Base-by-base conservation (phyloP, 108 stramenopile species). In the Poteriospumella lacustris region DNA sequence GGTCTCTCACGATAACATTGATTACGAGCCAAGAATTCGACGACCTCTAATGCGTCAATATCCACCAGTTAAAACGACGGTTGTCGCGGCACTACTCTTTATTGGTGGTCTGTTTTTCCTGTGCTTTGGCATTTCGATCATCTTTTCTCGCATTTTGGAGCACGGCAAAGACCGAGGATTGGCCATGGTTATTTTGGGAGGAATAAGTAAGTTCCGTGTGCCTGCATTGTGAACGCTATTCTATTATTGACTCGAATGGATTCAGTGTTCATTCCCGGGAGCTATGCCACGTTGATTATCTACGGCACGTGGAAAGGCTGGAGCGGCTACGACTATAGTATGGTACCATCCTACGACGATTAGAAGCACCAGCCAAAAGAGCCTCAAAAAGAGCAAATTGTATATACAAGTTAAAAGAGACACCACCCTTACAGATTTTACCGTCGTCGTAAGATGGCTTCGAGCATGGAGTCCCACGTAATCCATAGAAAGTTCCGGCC, bases 241-340 rank as follows among this genome's bases (percentile, higher is more conserved):
- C 60, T 64, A 5, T 64, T n/a, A n/a, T n/a, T n/a, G n/a, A n/a
- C n/a, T n/a, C n/a, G n/a, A n/a, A n/a, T n/a, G n/a, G n/a, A n/a
- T n/a, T 39, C 42, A 73, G 70, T 73, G 70, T 73, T 73, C 36
- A 3, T 73, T 34, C 70, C 70, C 28, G 70, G 70, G 3, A 73
- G 70, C 24, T 73, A 73, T 73, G 70, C 70, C 15, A 73, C 12
- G 28, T 9, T 73, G 26, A 56, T 42, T 5, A 44, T 73, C 41
- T 42, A 29, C 42, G 70, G 70, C 9, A 12, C 70, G 5, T 73
- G 5, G 12, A 42, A 26, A 26, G 70, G 70, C 36, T 73, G 70
- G 70, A 5, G 3, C 28, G 47, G 47, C 12, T 73, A 52, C 36
- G 70, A 73, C 47, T 73, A 73, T 73, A 42, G 26, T 26, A 36